phyloP scores from a whole-genome alignment of 73 alveolate species.

The Stentor roeselii region DNA sequence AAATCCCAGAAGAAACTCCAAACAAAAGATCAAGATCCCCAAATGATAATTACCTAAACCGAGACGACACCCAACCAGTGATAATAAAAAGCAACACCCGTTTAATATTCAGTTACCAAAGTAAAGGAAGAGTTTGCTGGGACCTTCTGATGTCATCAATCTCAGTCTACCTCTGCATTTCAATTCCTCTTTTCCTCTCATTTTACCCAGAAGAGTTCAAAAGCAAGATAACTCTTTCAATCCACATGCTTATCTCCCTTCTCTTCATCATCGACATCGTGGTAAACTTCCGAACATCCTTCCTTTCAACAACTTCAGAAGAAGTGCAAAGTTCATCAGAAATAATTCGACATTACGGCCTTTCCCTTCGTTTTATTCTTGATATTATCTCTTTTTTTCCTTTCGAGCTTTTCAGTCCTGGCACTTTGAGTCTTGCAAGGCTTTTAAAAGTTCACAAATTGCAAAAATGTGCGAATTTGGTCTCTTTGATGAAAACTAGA shows the following conservation, averaged over 20 bases:
- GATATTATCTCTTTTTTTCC: conserved; percentile 54
- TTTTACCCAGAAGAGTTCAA: conserved; percentile 29
- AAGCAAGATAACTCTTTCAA: neutral
- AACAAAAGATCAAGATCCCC: no score
- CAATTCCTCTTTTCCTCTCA: conserved; percentile 56
- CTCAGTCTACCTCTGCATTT: conserved; percentile 43
- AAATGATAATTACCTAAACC: neutral
- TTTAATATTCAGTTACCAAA: neutral
- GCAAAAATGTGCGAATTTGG: conserved; percentile 39
- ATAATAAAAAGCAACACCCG: neutral
- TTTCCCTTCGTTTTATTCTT: conserved; percentile 37
- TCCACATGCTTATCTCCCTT: conserved; percentile 40
- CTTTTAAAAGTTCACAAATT: conserved; percentile 23
- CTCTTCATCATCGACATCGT: conserved; percentile 49
- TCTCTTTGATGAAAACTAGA: conserved; percentile 36
- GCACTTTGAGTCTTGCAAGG: neutral
- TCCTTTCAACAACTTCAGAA: conserved; percentile 31
- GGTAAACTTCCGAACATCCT: conserved; percentile 59
- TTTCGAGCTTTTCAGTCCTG: neutral
- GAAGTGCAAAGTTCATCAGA: conserved; percentile 40
- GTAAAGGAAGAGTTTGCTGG: conserved; percentile 39
- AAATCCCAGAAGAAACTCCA: no score
- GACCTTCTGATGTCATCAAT: conserved; percentile 44
- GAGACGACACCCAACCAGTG: neutral
- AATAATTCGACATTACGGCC: conserved; percentile 38